These are phyloP conservation scores for Phaeosphaeriaceae sp. DNA, from an alignment of 2,329 filamentous ascomycete species.

Conservation along the genomic window DNA sequence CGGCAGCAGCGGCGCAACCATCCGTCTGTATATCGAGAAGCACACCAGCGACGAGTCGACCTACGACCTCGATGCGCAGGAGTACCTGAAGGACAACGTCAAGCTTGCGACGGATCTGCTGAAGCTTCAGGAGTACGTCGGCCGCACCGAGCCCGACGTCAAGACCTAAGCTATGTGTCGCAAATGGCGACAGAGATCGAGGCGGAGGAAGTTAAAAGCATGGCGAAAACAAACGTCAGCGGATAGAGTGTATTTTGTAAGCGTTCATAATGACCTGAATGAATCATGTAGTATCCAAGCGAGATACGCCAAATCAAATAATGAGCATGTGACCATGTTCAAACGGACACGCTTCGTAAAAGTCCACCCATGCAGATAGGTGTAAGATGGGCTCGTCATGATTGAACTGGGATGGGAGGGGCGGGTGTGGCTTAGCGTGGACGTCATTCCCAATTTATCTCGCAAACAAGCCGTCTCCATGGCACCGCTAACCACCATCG, in stretches of 20 bases:
- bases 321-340: background rate
- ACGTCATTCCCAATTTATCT: conserved; percentile 24
- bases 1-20: conserved; percentile 92
- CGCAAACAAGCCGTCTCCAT: conserved; percentile 20
- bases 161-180: conserved; percentile 73
- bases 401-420: conserved; percentile 6
- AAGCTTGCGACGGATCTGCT: conserved; percentile 83
- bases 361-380: background rate
- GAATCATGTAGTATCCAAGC: background rate
- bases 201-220: conserved; percentile 8
- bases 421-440: conserved; percentile 22
- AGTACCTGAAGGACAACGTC: conserved; percentile 91
- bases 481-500: conserved; percentile 11
- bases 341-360: background rate
- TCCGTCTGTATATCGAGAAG: conserved; percentile 96
- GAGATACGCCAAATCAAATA: background rate
- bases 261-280: conserved; percentile 1
- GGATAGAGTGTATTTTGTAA: conserved; percentile 3
- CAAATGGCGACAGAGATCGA: background rate
- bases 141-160: conserved; percentile 91
- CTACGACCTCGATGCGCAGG: conserved; percentile 85
- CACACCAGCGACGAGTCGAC: conserved; percentile 83
- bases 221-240: background rate
- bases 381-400: conserved; percentile 9
- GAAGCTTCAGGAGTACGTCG: conserved; percentile 92